These are phyloP conservation scores for Halophytophthora batemanensis DNA, from an alignment of 352 stramenopile species.

Conservation along the genomic window DNA sequence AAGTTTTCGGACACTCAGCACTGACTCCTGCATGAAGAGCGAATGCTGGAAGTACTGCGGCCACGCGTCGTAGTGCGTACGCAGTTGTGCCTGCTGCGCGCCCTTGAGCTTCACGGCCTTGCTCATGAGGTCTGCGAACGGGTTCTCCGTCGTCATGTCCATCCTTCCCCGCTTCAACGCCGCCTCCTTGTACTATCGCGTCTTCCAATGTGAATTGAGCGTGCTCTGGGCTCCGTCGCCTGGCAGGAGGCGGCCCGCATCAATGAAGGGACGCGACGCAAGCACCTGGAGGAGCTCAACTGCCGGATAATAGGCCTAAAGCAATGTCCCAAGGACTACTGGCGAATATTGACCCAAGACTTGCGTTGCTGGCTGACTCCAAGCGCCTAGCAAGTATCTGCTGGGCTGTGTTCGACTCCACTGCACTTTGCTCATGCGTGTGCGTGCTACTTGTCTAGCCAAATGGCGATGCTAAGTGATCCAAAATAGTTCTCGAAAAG, in stretches of 20 bases:
- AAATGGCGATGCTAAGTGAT: no score
- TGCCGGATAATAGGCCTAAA: no score
- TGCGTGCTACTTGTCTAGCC: no score
- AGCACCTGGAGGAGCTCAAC: no score
- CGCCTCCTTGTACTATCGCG: background rate
- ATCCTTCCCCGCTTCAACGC: constrained; percentile 23
- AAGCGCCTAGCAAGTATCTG: no score
- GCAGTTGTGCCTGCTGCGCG: constrained; percentile 75
- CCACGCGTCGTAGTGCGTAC: constrained; percentile 71
- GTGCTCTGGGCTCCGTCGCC: background rate
- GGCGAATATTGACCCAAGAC: no score
- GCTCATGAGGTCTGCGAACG: constrained; percentile 81
- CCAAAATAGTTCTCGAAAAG: no score
- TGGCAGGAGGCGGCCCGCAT: no score
- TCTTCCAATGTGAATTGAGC: background rate
- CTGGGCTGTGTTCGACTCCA: no score
- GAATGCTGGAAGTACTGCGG: constrained; percentile 86
- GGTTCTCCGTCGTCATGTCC: constrained; percentile 63
- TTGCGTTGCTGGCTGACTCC: no score
- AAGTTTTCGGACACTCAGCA: constrained; percentile 39
- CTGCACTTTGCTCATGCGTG: no score
- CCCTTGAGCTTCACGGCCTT: constrained; percentile 86
- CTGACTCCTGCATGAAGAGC: constrained; percentile 84
- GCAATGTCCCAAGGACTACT: no score
- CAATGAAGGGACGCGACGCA: constrained; percentile 20